A percentile compares a stretch with the other conserved stretches of the same genome.
Conservation (phyloP, 495 filamentous ascomycete species). For the Hypoxylon subgilvum region DNA sequence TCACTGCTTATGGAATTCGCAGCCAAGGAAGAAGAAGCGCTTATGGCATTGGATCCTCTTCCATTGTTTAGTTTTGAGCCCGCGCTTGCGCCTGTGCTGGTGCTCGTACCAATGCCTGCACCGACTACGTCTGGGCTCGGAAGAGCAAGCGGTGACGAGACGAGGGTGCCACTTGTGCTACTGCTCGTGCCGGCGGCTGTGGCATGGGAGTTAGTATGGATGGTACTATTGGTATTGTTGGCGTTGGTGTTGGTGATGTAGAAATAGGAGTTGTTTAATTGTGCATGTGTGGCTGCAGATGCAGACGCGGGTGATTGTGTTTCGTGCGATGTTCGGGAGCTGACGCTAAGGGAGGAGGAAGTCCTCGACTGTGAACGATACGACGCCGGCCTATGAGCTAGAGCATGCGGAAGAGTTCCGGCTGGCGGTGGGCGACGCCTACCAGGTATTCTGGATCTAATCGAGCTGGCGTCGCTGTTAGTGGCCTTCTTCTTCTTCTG, state of each 20-base stretch:
- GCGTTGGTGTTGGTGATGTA: conserved; percentile 1
- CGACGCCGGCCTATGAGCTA: conserved; percentile 29
- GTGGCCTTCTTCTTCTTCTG: conserved; percentile 50
- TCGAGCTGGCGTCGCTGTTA: conserved; percentile 36
- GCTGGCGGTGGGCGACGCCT: conserved; percentile 39
- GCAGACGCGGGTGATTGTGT: conserved; percentile 19
- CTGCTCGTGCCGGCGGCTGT: conserved; percentile 8
- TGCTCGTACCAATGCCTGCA: not conserved
- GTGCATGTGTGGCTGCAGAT: conserved; percentile 4
- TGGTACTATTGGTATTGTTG: not conserved
- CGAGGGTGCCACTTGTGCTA: conserved; percentile 17
- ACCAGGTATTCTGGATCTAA: conserved; percentile 37
- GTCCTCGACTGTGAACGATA: conserved; percentile 30
- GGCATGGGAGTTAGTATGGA: conserved; percentile 9
- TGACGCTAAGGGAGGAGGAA: conserved; percentile 32
- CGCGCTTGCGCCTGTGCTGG: conserved; percentile 1
- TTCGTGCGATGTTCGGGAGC: conserved; percentile 34
- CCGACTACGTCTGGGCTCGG: not conserved
- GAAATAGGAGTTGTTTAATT: conserved; percentile 12
- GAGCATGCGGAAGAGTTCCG: conserved; percentile 32
- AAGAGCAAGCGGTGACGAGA: conserved; percentile 32
- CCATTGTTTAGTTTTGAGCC: conserved; percentile 17
- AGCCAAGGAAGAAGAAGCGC: conserved; percentile 9
- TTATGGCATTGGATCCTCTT: conserved; percentile 23
- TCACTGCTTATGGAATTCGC: not conserved